Conservation (phyloP, 1,284 basidiomycete genomes). For the Ceratorhiza oryzae-sativae region DNA sequence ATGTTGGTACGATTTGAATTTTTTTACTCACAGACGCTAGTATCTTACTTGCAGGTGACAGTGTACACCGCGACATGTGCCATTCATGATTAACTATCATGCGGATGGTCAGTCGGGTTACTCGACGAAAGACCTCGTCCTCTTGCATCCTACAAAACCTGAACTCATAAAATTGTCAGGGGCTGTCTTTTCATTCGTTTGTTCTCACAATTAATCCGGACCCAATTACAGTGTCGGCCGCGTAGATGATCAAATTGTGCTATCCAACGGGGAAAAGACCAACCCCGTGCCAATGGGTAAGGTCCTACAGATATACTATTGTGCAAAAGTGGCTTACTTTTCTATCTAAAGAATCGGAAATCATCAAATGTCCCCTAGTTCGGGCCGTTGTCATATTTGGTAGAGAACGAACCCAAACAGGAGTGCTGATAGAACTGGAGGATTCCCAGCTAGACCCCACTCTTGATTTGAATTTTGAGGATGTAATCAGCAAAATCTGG, state of each 20-base stretch:
- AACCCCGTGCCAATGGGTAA: constrained; percentile 36
- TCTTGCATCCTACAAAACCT: constrained; percentile 40
- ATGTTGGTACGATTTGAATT: constrained; percentile 13
- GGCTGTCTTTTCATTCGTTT: not conserved
- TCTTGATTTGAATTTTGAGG: constrained; percentile 47
- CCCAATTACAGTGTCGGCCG: constrained; percentile 28
- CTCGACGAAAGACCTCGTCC: constrained; percentile 40
- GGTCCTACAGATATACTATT: not conserved
- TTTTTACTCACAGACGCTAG: not conserved
- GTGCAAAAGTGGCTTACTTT: not conserved
- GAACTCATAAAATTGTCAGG: constrained; percentile 36
- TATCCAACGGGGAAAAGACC: constrained; percentile 42
- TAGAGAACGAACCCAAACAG: constrained; percentile 54
- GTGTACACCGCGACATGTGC: constrained; percentile 35
- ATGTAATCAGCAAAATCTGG: constrained; percentile 53
- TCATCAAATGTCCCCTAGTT: constrained; percentile 47
- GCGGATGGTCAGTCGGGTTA: constrained; percentile 31
- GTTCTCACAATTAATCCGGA: not conserved
- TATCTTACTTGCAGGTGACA: not conserved
- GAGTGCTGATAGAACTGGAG: constrained; percentile 55
- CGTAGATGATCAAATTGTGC: constrained; percentile 42
- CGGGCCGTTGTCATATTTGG: constrained; percentile 54
- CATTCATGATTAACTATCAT: constrained; percentile 33
- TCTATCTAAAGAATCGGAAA: constrained; percentile 21
- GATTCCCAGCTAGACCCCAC: constrained; percentile 50